These are phyloP conservation scores for Mrakia frigida DNA, from an alignment of 768 basidiomycete species.

Conservation along the genomic window DNA sequence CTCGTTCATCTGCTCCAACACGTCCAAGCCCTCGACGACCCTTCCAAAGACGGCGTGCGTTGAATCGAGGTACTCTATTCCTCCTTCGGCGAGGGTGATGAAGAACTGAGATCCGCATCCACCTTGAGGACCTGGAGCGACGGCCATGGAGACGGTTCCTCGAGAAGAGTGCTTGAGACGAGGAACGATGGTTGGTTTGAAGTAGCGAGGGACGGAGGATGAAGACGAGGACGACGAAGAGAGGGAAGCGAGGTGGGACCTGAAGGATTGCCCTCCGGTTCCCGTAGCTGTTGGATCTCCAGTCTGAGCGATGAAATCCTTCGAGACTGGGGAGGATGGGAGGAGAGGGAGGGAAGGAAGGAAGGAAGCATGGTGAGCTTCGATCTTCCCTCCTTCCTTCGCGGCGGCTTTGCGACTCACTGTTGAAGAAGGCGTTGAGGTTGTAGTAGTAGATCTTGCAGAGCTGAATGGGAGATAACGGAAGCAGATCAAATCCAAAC, in stretches of 20 bases:
- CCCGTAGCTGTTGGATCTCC: conserved; percentile 97
- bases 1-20: conserved; percentile 87
- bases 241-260: conserved; percentile 56
- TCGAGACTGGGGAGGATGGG: conserved; percentile 62
- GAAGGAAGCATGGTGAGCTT: neutral
- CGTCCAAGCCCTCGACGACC: conserved; percentile 89
- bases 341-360: neutral
- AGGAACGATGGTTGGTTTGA: conserved; percentile 52
- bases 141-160: conserved; percentile 96
- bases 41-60: conserved; percentile 91
- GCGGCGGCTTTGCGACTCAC: conserved; percentile 49
- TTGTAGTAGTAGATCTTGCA: conserved; percentile 98
- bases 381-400: neutral
- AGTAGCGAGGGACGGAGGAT: conserved; percentile 63
- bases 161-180: conserved; percentile 70
- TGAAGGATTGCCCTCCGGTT: conserved; percentile 84
- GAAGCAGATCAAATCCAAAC: neutral
- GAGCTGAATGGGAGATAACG: conserved; percentile 44
- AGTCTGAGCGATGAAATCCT: conserved; percentile 91
- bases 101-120: conserved; percentile 96
- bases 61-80: conserved; percentile 91
- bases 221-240: conserved; percentile 48
- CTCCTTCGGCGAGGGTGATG: conserved; percentile 73
- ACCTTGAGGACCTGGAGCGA: conserved; percentile 67
- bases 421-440: conserved; percentile 96